Evolutionary conservation across 176 grass and related monocot genomes (phyloP), one percentile per base, ranked within the genome.

Genomic region (Oryza meyeriana): DNA sequence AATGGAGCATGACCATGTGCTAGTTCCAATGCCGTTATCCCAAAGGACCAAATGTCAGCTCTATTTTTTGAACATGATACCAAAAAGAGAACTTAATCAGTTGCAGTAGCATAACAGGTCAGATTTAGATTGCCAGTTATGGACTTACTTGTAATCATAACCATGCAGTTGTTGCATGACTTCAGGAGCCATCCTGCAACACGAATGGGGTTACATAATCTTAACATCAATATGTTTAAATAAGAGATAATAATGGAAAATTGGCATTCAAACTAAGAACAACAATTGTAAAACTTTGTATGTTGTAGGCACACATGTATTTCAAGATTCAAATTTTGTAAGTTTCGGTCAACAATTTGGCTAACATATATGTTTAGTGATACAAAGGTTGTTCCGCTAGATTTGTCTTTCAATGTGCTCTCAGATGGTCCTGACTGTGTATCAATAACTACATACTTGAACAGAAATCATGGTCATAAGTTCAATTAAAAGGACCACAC

Each of bases 151-250:
- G 85, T 95, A 99, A 85, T 99, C 96, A 83, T 99, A 99, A 79
- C 96, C 96, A 83, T 99, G 96, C 69, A 95, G 71, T 85, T 99
- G 96, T 76, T 99, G 96, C 96, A 99, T 99, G 71, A 99, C 96
- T 91, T 99, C 96, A 70, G 96, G 96, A 84, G 96, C 96, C 96
- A 99, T 99, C 95, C 95, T 97, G 84, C 63, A 76, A 83, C 61
- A 79, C 61, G 10, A 28, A 86, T 64, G 39, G 29, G 65, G 64
- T 82, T 64, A 88, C 42, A 65, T 66, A 85, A 74, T 75, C 63
- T 42, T 79, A 77, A 31, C 44, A 86, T 62, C 70, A 29, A n/a
- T 77, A 78, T 62, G 68, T 83, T 33, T n/a, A 57, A 62, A 69
- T n/a, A 76, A 77, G 42, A 68, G 18, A 61, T 32, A 40, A 14